phyloP scores from a whole-genome alignment of 176 grass and related monocot species.

The Lolium perenne region DNA sequence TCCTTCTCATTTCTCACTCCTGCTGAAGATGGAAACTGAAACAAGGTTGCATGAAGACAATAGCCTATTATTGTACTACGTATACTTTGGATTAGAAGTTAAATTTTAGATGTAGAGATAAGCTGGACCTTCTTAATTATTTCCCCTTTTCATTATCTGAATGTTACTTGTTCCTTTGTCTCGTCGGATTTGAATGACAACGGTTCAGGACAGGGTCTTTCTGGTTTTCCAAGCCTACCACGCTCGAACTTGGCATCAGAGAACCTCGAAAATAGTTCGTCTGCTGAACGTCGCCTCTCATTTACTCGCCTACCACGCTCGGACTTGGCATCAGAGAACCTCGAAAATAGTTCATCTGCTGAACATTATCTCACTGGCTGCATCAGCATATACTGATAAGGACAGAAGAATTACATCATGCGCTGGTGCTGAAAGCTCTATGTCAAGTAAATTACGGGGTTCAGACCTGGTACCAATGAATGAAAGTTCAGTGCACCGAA shows the following conservation, averaged over 20 bases:
- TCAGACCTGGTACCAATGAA: not conserved
- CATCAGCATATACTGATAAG: not conserved
- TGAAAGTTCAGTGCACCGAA: not conserved
- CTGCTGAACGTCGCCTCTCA: not conserved
- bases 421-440: conserved; percentile 4
- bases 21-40: not conserved
- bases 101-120: not conserved
- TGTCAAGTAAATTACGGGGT: not conserved
- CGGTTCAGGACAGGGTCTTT: not conserved
- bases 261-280: not conserved
- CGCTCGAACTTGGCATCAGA: not conserved
- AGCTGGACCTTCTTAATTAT: not conserved
- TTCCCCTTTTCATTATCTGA: conserved; percentile 1
- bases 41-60: not conserved
- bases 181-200: not conserved
- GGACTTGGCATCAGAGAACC: too few species aligned
- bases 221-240: not conserved
- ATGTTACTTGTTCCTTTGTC: conserved; percentile 26
- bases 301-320: not conserved
- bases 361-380: not conserved
- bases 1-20: conserved; percentile 20
- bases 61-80: not conserved
- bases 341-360: too few species aligned
- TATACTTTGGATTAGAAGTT: not conserved
- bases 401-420: not conserved